Base-by-base conservation (phyloP, 208 protist genomes). In the Leishmania braziliensis region DNA sequence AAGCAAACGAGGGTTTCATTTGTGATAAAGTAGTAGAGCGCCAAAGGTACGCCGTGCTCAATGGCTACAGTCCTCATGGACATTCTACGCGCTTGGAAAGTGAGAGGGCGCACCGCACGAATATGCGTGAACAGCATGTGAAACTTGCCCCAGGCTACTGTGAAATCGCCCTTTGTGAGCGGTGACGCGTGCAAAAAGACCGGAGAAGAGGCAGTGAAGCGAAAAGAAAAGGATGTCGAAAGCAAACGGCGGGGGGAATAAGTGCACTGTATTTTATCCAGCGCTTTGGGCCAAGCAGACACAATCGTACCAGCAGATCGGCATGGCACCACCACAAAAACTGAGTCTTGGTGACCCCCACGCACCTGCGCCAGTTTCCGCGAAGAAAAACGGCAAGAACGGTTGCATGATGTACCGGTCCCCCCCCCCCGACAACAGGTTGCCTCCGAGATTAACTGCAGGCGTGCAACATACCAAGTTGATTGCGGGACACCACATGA, bases 1-100 rank as follows among this genome's bases (percentile, higher is more conserved):
- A 70, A 56, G 68, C 75, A 86, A 23, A 93, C 88, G 12, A 93
- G 65, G 5, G 88, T 48, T 39, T 93, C 88, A 66, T 93, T 93
- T 23, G 88, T 88, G 26, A 91, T 77, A 79, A 84, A 90, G 62
- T 93, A 93, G 60, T 87, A 93, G 16, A 90, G 33, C 2, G 80
- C 84, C 6, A 85, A 39, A 9, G 78, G 77, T 10, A 80, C 58
- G n/a, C 90, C 90, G 63, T 93, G 83, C 75, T 91, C 65, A 5
- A 80, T n/a, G 18, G 85, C 82, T 0, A 84, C 33, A 26, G 76
- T 43, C 58, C 78, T 86, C 79, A 91, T 86, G 16, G 79, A 88
- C 20, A 83, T 10, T 29, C 43, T 20, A 5, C 78, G 60, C 56
- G 33, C 46, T 23, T 77, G 60, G 20, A 71, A 48, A 6, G 72